Evolutionary conservation across 257 asterid species (phyloP).

Genomic region (Handroanthus guayacan): DNA sequence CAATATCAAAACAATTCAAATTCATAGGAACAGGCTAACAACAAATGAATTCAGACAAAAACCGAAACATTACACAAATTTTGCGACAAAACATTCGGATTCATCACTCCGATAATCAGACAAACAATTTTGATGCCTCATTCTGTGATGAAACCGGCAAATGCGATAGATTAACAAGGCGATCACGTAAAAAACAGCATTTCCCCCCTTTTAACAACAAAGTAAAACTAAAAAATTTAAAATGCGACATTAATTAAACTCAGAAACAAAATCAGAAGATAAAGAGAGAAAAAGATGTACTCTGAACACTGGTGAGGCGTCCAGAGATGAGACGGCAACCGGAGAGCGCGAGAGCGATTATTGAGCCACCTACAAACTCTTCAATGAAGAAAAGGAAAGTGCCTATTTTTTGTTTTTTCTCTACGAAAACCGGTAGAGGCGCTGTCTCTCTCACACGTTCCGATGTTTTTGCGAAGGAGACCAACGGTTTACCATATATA

Average conservation of each 20-base stretch:
- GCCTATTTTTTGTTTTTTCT: not conserved
- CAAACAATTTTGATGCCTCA: not conserved
- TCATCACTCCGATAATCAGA: not conserved
- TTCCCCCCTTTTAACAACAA: not conserved
- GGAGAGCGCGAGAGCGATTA: conserved; percentile 52
- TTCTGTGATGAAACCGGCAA: not conserved
- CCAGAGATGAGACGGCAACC: conserved; percentile 68
- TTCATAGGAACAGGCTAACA: too few species aligned
- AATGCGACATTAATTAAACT: not conserved
- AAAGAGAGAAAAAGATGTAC: conserved; percentile 30
- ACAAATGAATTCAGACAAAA: not conserved
- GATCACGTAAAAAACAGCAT: not conserved
- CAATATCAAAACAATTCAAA: not conserved
- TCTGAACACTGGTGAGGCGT: conserved; percentile 84
- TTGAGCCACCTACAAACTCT: conserved; percentile 30
- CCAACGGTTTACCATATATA: conserved; percentile 1
- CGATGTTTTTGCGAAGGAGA: not conserved
- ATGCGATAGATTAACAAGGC: not conserved
- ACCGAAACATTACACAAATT: not conserved
- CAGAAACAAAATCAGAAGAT: not conserved
- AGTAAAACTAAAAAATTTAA: not conserved
- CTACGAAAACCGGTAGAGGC: not conserved
- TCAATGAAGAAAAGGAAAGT: not conserved
- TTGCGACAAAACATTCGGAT: not conserved
- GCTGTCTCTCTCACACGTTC: conserved; percentile 4